These are phyloP conservation scores for Phoenix roebelenii DNA, from an alignment of 176 grass and related monocot species.

Conservation along the genomic window DNA sequence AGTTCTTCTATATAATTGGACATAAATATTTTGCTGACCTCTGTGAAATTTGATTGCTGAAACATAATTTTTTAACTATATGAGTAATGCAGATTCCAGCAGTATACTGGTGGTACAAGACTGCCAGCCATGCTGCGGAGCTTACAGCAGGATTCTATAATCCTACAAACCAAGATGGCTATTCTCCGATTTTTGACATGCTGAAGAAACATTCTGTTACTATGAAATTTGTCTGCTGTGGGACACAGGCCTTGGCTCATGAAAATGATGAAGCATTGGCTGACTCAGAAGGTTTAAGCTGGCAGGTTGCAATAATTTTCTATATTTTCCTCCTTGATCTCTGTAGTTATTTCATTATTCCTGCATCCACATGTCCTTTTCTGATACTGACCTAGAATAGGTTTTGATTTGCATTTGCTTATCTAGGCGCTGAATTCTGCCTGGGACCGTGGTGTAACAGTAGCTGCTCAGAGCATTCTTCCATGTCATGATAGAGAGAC, in stretches of 20 bases:
- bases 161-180: conserved; percentile 76
- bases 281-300: conserved; percentile 60
- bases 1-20: too few relatives aligned
- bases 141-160: conserved; percentile 92
- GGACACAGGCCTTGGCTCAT: conserved; percentile 29
- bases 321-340: not conserved
- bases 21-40: too few relatives aligned
- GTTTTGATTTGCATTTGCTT: too few relatives aligned
- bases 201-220: conserved; percentile 65
- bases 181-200: conserved; percentile 63
- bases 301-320: conserved; percentile 52
- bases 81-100: conserved; percentile 46
- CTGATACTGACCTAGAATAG: too few relatives aligned
- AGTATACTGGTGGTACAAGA: conserved; percentile 80
- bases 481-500: too few relatives aligned
- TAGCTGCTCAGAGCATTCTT: too few relatives aligned
- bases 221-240: conserved; percentile 59
- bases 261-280: conserved; percentile 41
- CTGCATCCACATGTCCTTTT: too few relatives aligned
- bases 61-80: too few relatives aligned
- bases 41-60: too few relatives aligned
- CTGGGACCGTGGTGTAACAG: too few relatives aligned
- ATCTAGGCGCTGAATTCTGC: too few relatives aligned
- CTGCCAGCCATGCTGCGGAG: conserved; percentile 75
- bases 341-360: too few relatives aligned